Evolutionary conservation across 2,329 filamentous ascomycete genomes (phyloP).

Genomic region (Gnomoniopsis sp.): DNA sequence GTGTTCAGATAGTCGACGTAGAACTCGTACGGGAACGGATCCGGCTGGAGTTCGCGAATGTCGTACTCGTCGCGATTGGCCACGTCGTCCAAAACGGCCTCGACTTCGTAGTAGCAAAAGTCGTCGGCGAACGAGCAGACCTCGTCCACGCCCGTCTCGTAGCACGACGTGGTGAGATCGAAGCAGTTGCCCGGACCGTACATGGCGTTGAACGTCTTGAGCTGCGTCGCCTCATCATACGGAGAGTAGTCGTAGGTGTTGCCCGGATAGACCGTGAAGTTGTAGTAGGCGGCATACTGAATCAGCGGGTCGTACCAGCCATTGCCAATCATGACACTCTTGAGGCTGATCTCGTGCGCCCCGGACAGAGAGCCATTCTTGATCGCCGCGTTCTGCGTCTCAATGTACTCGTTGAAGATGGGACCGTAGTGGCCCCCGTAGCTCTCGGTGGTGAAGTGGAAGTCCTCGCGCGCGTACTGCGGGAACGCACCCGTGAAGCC

Average conservation of each 20-base stretch:
- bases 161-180: constrained; percentile 54
- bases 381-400: constrained; percentile 41
- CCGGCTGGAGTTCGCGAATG: constrained; percentile 50
- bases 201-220: constrained; percentile 54
- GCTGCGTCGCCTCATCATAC: constrained; percentile 45
- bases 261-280: constrained; percentile 52
- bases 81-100: constrained; percentile 48
- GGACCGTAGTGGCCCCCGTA: constrained; percentile 59
- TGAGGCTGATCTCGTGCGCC: constrained; percentile 44
- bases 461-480: constrained; percentile 43
- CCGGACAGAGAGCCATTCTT: constrained; percentile 24
- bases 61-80: constrained; percentile 57
- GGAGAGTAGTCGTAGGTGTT: constrained; percentile 53
- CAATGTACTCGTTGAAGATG: constrained; percentile 48
- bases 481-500: constrained; percentile 62
- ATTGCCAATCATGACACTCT: constrained; percentile 53
- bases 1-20: constrained; percentile 58
- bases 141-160: constrained; percentile 43
- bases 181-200: constrained; percentile 60
- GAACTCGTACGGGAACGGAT: constrained; percentile 56
- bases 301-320: constrained; percentile 56
- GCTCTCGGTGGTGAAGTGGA: constrained; percentile 54
- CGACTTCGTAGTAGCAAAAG: constrained; percentile 53
- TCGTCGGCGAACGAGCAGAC: constrained; percentile 52
- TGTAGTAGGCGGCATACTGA: constrained; percentile 56